Conservation (phyloP, 202 grass and related monocot species). For the Schoenoplectus triqueter region DNA sequence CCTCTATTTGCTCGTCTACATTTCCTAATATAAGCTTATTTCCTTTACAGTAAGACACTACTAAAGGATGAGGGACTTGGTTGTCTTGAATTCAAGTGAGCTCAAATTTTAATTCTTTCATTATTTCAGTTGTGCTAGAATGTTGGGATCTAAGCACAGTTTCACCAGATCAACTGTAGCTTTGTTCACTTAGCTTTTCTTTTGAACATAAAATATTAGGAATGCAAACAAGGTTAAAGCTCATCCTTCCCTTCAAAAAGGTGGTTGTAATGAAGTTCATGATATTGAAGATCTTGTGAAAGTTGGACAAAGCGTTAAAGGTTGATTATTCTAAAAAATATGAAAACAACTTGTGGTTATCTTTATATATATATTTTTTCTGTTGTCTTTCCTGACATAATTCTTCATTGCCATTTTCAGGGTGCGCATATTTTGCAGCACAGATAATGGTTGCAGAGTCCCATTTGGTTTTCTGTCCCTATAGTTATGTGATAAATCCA, state of each 20-base stretch:
- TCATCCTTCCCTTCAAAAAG: conserved; percentile 89
- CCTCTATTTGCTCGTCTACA: background rate
- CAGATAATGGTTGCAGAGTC: conserved; percentile 79
- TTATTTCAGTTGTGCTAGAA: conserved; percentile 15
- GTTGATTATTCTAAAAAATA: conserved; percentile 55
- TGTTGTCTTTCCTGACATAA: conserved; percentile 3
- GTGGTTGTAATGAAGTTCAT: conserved; percentile 91
- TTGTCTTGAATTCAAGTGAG: conserved; percentile 93
- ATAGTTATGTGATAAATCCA: conserved; percentile 92
- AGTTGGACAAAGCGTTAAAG: conserved; percentile 69
- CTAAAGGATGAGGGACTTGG: conserved; percentile 64
- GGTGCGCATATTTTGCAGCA: conserved; percentile 94
- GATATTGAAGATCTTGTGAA: conserved; percentile 97
- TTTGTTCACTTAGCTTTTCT: conserved; percentile 6
- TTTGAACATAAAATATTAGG: conserved; percentile 43
- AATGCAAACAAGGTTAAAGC: conserved; percentile 89
- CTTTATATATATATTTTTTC: background rate
- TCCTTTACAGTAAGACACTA: conserved; percentile 67
- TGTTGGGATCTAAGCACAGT: background rate
- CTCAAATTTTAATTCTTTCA: conserved; percentile 26
- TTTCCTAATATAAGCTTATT: conserved; percentile 26
- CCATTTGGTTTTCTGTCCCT: conserved; percentile 93
- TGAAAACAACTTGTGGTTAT: background rate
- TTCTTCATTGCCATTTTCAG: conserved; percentile 45
- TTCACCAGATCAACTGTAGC: background rate